Evolutionary conservation across 2,329 filamentous ascomycete species (phyloP), one percentile per base, ranked within the genome.

Genomic region (Colletotrichum kahawae): DNA sequence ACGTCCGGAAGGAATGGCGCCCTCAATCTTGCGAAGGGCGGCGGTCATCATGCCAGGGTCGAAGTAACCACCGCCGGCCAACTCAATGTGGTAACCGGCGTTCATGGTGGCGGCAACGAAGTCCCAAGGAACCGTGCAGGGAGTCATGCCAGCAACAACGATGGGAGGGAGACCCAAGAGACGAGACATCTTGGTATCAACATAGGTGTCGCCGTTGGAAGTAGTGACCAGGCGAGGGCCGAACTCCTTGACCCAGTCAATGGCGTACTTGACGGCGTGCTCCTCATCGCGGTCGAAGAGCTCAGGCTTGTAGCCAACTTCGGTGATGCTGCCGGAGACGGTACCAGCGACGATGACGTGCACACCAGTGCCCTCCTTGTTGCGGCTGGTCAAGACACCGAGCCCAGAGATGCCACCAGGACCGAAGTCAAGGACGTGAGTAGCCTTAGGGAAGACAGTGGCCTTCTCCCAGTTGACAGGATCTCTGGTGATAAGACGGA

Each of bases 351-450:
- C 90, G 78, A 99, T 98, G 78, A 99, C 96, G 76, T 96, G 95
- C 43, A 99, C 97, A 81, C 97, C 97, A 73, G 95, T 98, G 77
- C 97, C 97, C 84, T 99, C 97, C 89, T 99, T 99, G 90, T 98
- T 99, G 80, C 97, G 95, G 89, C 98, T 98, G 73, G 97, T 99
- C 77, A 99, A 89, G 60, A 98, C 95, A 82, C 97, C 97, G 27
- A 99, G 93, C 78, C 97, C 97, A 29, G 97, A 99, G 78, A 98
- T 97, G 77, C 97, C 97, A 81, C 97, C 97, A 27, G 97, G 97
- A 62, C 97, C 97, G 80, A 99, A 98, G 86, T 99, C 97, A 67
- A 99, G 88, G 71, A 99, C 95, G 83, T 99, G 97, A 5, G 96
- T 98, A 24, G 97, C 97, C 27, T 92, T 90, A 5, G 95, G 93